Evolutionary conservation across 2,329 filamentous ascomycete genomes (phyloP), one percentile per base, ranked within the genome.

Genomic region (Arthrobotrys entomopaga): DNA sequence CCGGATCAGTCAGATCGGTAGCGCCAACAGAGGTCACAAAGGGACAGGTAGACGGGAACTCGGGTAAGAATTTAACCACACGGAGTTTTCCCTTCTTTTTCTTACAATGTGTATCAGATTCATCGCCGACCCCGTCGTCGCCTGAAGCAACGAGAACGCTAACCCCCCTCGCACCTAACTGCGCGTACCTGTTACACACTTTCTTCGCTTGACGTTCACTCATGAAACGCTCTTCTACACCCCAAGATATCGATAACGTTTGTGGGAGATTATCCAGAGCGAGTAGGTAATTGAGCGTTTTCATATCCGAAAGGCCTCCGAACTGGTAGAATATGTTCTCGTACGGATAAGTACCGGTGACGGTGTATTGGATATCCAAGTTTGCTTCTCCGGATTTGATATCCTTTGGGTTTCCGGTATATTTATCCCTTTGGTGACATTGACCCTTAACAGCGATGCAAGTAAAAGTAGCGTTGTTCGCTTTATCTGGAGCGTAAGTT

Each of bases 361-460:
- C 87, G 3, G 84, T 85, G 79, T 85, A 83, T 78, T 88, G 83
- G 13, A 85, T 83, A 77, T 89, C 87, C n/a, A 89, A 83, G 65
- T 88, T 87, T 20, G 85, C 87, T 79, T 89, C 87, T 5, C 80
- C 76, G 65, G 78, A 80, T 77, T 69, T 75, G 38, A 78, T 80
- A 15, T 76, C 75, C 1, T 80, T 81, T 63, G 83, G 77, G 1
- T 81, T 78, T 82, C 80, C 63, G 85, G 83, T 49, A 82, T 80
- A 3, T 82, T 79, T 0, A 80, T 79, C 8, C 81, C 83, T 38
- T 81, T 79, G 65, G 81, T 81, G 69, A 84, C 82, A 63, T 80
- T 81, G 29, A 1, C 48, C 48, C 48, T 50, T 50, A 19, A 16
- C 3, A 24, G 48, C 48, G 81, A 78, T 29, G 81, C 53, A 57